Conservation (phyloP, 257 asterid genomes). For the Eustoma russellianum region DNA sequence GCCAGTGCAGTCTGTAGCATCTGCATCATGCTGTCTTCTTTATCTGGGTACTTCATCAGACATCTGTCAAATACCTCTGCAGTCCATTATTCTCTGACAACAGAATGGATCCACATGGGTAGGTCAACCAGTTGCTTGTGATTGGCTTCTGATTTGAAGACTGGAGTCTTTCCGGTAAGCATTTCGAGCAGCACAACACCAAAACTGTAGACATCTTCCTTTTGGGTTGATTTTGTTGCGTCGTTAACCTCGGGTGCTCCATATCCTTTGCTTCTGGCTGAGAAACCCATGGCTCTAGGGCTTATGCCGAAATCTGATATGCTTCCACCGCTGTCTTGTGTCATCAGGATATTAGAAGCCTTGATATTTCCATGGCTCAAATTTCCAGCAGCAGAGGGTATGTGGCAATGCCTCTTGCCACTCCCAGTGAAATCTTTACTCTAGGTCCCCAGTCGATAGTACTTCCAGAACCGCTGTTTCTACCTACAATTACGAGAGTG, state of each 20-base stretch:
- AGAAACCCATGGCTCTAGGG: conserved; percentile 31
- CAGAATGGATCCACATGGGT: conserved; percentile 66
- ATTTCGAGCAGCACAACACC: conserved; percentile 62
- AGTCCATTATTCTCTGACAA: conserved; percentile 73
- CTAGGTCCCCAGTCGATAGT: conserved; percentile 58
- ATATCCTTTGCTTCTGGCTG: conserved; percentile 41
- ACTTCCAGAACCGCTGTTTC: conserved; percentile 39
- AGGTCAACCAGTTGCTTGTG: conserved; percentile 47
- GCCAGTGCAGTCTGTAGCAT: conserved; percentile 77
- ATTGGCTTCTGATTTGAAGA: conserved; percentile 24
- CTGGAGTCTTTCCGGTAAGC: conserved; percentile 62
- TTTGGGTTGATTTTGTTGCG: conserved; percentile 37
- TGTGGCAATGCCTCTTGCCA: conserved; percentile 65
- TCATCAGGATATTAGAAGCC: conserved; percentile 53
- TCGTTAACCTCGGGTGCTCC: conserved; percentile 52
- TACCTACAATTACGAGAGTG: conserved; percentile 16
- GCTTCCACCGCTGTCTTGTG: conserved; percentile 25
- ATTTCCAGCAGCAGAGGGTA: conserved; percentile 38
- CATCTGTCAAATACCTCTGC: conserved; percentile 63
- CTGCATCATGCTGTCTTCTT: conserved; percentile 64
- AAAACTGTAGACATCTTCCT: conserved; percentile 58
- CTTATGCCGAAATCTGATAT: conserved; percentile 52
- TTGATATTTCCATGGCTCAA: conserved; percentile 59
- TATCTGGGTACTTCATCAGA: conserved; percentile 32
- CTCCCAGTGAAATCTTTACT: conserved; percentile 45